Evolutionary conservation across 805 yeast genomes (phyloP), one percentile per base, ranked within the genome.

Genomic region (Kodamaea kaohsiungensis): DNA sequence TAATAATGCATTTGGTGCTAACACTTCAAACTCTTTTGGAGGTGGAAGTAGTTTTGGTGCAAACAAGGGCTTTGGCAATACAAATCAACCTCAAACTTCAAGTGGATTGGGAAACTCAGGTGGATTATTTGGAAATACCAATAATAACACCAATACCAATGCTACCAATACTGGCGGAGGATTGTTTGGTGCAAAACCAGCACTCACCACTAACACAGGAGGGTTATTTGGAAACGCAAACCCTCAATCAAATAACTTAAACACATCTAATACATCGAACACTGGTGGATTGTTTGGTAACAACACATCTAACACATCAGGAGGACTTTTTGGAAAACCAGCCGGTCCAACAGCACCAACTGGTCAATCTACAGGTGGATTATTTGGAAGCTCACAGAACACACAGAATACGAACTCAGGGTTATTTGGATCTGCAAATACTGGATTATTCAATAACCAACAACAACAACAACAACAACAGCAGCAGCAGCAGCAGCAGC

Each of bases 371-470:
- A 46, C 56, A 18, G 64, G 65, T 15, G 66, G 66, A 10, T 51
- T 64, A 33, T 62, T 65, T 58, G 69, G 68, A 4, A 56, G 58
- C 39, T 55, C 42, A 9, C 42, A 54, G 40, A 45, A 33, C 22
- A 43, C 37, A 47, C 43, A 35, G 46, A 38, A 16, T 46, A 17
- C 39, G 40, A 22, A 52, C 43, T 48, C 53, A n/a, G 65, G 66
- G 1, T 51, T 63, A 2, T 61, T 63, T 53, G 64, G 65, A 30
- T 48, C 48, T 12, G 3, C 25, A 39, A 15, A 39, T n/a, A 5
- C 47, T 2, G 35, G 35, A 27, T 43, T 43, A 13, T 43, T 43
- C 54, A 54, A 59, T 46, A 25, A 54, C 3, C 18, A 57, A 19
- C 42, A 42, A 42, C 15, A 48, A 25, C 54, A 39, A n/a, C 53